Evolutionary conservation across 73 alveolate species (phyloP).

Genomic region (Uronychia setigera): DNA sequence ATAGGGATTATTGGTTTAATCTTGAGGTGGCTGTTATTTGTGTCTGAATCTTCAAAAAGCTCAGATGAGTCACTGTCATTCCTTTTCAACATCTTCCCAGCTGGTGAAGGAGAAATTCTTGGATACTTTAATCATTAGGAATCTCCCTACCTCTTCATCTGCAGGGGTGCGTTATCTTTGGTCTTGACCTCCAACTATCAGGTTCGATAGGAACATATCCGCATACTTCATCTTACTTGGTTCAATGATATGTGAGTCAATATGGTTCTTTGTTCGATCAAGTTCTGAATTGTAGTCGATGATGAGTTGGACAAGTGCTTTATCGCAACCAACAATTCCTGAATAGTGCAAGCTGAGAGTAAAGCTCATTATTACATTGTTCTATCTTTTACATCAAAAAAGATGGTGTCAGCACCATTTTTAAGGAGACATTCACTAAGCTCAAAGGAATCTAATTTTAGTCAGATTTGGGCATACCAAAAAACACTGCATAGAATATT

Average conservation of each 20-base stretch:
- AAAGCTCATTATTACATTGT: background rate
- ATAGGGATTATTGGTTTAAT: background rate
- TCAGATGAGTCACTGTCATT: no score
- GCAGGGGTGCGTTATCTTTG: no score
- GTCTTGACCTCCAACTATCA: no score
- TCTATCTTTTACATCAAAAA: background rate
- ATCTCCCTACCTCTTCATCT: no score
- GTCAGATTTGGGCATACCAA: background rate
- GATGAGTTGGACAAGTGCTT: background rate
- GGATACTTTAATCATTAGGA: no score
- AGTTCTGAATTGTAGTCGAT: slow-evolving; percentile 7
- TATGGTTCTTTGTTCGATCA: background rate
- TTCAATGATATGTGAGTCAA: background rate
- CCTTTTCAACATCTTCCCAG: no score
- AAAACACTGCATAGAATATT: slow-evolving; percentile 2
- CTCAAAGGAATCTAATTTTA: background rate
- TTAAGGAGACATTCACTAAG: background rate
- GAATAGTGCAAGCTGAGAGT: slow-evolving; percentile 1
- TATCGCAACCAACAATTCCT: background rate
- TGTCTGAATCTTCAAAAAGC: no score
- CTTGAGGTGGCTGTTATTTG: background rate
- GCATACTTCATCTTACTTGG: background rate
- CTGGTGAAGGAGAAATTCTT: no score
- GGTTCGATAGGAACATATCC: background rate
- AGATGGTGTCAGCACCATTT: slow-evolving; percentile 6